Conservation (phyloP, 2,329 filamentous ascomycete species). For the Epichloe typhina region DNA sequence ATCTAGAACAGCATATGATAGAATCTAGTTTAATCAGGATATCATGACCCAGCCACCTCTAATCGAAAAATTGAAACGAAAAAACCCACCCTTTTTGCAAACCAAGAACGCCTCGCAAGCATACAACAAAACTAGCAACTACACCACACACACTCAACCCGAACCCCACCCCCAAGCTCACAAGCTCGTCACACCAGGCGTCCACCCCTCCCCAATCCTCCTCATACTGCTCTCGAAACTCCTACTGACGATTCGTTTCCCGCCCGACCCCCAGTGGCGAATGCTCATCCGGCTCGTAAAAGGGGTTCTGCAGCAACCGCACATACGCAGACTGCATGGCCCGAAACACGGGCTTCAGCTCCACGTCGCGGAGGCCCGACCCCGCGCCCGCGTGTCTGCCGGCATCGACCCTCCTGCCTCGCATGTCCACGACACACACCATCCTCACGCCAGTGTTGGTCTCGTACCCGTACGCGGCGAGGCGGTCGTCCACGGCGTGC, state of each 20-base stretch:
- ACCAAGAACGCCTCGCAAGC: not conserved
- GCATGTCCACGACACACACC: conserved; percentile 82
- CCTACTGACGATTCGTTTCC: conserved; percentile 65
- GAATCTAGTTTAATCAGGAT: too few relatives aligned
- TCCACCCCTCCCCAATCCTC: conserved; percentile 75
- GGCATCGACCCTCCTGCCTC: conserved; percentile 46
- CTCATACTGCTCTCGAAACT: conserved; percentile 73
- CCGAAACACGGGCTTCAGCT: conserved; percentile 79
- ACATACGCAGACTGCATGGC: conserved; percentile 92
- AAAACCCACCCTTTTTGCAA: not conserved
- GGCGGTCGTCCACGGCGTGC: conserved; percentile 83
- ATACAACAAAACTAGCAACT: conserved; percentile 9
- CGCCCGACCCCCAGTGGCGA: conserved; percentile 42
- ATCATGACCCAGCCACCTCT: too few relatives aligned
- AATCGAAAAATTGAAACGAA: not conserved
- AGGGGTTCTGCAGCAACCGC: conserved; percentile 78
- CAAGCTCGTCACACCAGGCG: conserved; percentile 52
- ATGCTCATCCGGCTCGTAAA: conserved; percentile 82
- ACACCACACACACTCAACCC: conserved; percentile 1
- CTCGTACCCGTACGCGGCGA: conserved; percentile 90
- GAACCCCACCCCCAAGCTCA: conserved; percentile 23
- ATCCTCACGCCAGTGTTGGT: conserved; percentile 92
- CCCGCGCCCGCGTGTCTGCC: conserved; percentile 31
- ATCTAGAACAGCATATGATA: too few relatives aligned
- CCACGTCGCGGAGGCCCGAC: conserved; percentile 68